These are phyloP conservation scores for Orbilia brochopaga DNA, from an alignment of 2,329 filamentous ascomycete species.

Conservation along the genomic window DNA sequence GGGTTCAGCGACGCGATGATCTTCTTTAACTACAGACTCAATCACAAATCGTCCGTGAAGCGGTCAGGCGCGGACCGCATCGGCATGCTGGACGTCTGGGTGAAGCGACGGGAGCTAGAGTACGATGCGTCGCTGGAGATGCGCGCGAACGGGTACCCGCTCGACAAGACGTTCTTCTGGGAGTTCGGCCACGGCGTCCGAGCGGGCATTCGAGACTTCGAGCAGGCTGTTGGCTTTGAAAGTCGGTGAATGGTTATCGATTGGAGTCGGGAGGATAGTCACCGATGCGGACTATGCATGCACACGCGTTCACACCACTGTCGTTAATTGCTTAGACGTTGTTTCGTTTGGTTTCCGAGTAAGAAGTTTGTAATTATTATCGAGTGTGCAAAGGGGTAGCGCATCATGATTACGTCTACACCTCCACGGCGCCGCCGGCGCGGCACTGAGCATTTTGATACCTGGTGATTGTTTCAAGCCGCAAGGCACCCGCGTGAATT, in stretches of 20 bases:
- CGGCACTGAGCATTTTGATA: too few species aligned
- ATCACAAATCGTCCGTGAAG: conserved; percentile 58
- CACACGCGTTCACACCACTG: neutral
- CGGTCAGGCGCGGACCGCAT: conserved; percentile 62
- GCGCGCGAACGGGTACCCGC: conserved; percentile 48
- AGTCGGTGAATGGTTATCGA: neutral
- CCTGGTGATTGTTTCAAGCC: too few species aligned
- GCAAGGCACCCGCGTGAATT: neutral
- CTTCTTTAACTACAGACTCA: conserved; percentile 58
- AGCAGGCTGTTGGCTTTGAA: conserved; percentile 33
- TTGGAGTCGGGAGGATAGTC: neutral
- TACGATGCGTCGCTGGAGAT: conserved; percentile 60
- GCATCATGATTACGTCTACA: neutral
- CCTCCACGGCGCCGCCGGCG: too few species aligned
- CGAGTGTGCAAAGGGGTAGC: neutral
- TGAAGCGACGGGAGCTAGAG: conserved; percentile 64
- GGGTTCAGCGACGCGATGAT: conserved; percentile 64
- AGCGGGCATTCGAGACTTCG: conserved; percentile 60
- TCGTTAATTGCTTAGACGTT: neutral
- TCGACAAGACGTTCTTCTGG: conserved; percentile 58
- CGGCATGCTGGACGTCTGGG: conserved; percentile 67
- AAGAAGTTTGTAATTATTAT: too few species aligned
- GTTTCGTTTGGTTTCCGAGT: neutral
- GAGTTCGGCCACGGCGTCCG: conserved; percentile 63
- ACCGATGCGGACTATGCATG: neutral